phyloP scores from a whole-genome alignment of 352 stramenopile species.

The Globisporangium paroecandrum region DNA sequence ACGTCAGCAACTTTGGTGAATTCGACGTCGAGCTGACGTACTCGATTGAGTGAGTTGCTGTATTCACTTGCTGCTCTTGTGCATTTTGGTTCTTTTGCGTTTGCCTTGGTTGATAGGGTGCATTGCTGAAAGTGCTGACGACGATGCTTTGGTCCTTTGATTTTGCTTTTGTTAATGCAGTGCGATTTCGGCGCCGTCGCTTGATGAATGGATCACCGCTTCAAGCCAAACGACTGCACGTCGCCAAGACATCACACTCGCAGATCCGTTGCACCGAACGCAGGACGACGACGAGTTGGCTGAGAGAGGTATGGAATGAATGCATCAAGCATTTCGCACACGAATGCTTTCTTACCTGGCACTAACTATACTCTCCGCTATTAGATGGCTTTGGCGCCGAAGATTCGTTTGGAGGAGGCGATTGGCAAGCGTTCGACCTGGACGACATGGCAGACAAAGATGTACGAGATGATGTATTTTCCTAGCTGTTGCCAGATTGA shows the following conservation, averaged over 20 bases:
- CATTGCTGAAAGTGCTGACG: not conserved
- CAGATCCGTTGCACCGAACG: constrained; percentile 51
- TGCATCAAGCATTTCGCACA: not conserved
- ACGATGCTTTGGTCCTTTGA: not conserved
- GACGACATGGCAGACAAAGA: constrained; percentile 64
- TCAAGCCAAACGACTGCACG: constrained; percentile 74
- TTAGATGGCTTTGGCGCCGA: constrained; percentile 65
- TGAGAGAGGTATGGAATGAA: constrained; percentile 40
- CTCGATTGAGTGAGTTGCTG: constrained; percentile 67
- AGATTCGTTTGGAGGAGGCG: constrained; percentile 71
- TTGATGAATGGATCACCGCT: constrained; percentile 80
- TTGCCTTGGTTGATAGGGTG: not conserved
- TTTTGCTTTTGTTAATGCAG: constrained; percentile 24
- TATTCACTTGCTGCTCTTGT: not conserved
- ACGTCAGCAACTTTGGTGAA: constrained; percentile 82
- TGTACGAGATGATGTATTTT: constrained; percentile 6
- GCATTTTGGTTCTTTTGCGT: not conserved
- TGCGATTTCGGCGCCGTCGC: constrained; percentile 51
- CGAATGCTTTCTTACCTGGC: too few species aligned
- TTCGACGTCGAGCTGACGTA: constrained; percentile 85
- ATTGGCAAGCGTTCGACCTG: constrained; percentile 83
- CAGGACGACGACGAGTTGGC: constrained; percentile 48
- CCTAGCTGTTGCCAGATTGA: not conserved
- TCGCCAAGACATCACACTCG: constrained; percentile 83
- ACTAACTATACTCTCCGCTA: not conserved